Percentiles rank a stretch among this genome's conserved stretches.
Evolutionary conservation across 768 basidiomycete species (phyloP).

Genomic region (Leccinum olivaceopallidum): DNA sequence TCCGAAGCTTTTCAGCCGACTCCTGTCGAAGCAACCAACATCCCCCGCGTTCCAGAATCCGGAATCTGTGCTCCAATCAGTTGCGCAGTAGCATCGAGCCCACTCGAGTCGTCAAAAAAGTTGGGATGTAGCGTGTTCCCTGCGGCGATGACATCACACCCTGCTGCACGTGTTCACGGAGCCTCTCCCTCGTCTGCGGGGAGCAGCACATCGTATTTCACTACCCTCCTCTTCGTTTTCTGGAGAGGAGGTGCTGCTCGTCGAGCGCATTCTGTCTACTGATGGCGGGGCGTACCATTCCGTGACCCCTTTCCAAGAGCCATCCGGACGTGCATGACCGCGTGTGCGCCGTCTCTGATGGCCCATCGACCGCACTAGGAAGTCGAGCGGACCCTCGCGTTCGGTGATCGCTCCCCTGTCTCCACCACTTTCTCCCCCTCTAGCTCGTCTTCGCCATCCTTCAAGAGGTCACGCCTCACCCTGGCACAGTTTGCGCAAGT

Average conservation of each 20-base stretch:
- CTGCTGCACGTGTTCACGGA: slow-evolving; percentile 7
- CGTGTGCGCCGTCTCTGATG: background rate
- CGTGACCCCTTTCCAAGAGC: background rate
- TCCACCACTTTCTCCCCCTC: background rate
- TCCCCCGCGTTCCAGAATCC: background rate
- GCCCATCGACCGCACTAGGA: background rate
- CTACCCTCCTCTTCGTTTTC: background rate
- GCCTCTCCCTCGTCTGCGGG: background rate
- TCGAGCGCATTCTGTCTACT: background rate
- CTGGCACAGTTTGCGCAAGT: background rate
- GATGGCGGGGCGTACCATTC: background rate
- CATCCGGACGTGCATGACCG: background rate
- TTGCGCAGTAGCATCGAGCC: background rate
- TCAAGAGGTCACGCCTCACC: background rate
- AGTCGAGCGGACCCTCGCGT: background rate
- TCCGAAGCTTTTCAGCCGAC: background rate
- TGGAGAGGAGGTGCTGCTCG: background rate
- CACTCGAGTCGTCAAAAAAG: slow-evolving; percentile 8
- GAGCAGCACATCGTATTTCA: background rate
- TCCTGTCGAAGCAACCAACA: slow-evolving; percentile 5
- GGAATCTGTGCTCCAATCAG: slow-evolving; percentile 1
- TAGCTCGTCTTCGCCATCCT: background rate
- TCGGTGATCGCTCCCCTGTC: background rate
- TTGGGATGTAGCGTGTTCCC: slow-evolving; percentile 7
- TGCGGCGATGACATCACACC: background rate